Percentiles rank a stretch among this genome's conserved stretches.
phyloP scores from a whole-genome alignment of 140 eudicot genomes.

The Stevia rebaudiana region DNA sequence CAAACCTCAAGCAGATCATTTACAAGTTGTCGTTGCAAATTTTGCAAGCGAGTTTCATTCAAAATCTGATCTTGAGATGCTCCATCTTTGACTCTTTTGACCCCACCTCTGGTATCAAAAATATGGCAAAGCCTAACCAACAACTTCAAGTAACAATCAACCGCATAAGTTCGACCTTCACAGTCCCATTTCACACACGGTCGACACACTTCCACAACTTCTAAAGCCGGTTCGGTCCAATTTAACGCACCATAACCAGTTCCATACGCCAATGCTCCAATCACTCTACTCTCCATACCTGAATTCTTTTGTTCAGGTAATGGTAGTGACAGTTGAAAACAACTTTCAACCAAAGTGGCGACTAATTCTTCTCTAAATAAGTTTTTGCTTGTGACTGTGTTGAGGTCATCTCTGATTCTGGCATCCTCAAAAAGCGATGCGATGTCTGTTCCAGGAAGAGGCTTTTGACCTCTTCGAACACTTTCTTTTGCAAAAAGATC shows the following conservation, averaged over 20 bases:
- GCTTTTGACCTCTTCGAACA: conserved; percentile 91
- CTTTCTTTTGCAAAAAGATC: conserved; percentile 94
- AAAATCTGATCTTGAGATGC: conserved; percentile 98
- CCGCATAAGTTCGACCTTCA: conserved; percentile 95
- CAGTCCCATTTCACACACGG: conserved; percentile 99
- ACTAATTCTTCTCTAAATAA: conserved; percentile 93
- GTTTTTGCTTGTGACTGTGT: conserved; percentile 72
- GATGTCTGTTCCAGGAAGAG: conserved; percentile 90
- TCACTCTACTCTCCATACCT: conserved; percentile 95
- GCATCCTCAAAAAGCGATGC: conserved; percentile 89
- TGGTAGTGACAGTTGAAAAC: conserved; percentile 91
- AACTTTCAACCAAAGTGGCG: conserved; percentile 91
- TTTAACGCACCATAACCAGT: conserved; percentile 97
- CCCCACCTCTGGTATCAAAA: conserved; percentile 96
- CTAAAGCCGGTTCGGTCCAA: conserved; percentile 97
- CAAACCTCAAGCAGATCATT: conserved; percentile 89
- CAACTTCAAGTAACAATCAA: conserved; percentile 91
- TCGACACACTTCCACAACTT: conserved; percentile 97
- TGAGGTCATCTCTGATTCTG: conserved; percentile 74
- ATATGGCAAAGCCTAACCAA: conserved; percentile 94
- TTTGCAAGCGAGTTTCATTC: conserved; percentile 89
- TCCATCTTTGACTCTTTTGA: conserved; percentile 91
- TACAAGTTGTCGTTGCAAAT: conserved; percentile 86
- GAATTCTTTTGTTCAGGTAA: conserved; percentile 86
- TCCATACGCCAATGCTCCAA: conserved; percentile 99